phyloP scores from a whole-genome alignment of 192 early-diverging fungal genomes.

The Haplosporangium gracile region DNA sequence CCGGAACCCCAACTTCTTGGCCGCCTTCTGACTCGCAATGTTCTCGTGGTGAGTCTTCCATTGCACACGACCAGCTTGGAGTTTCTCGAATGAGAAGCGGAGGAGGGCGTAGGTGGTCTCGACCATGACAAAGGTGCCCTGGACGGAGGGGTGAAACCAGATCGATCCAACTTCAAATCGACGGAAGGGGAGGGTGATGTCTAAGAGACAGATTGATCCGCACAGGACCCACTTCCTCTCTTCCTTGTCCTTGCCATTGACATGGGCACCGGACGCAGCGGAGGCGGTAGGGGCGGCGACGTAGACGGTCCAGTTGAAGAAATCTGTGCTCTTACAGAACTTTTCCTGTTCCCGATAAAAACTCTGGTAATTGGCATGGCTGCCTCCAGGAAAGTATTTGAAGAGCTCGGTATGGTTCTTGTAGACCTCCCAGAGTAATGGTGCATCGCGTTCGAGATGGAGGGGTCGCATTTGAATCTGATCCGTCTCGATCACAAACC shows the following conservation, averaged over 20 bases:
- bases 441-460: constrained; percentile 37
- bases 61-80: constrained; percentile 44
- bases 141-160: constrained; percentile 51
- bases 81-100: constrained; percentile 37
- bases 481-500: constrained; percentile 40
- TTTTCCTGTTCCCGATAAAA: constrained; percentile 22
- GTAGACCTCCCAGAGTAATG: constrained; percentile 34
- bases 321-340: constrained; percentile 7
- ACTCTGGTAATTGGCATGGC: constrained; percentile 5
- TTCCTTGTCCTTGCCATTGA: neutral
- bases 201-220: constrained; percentile 39
- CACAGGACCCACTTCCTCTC: constrained; percentile 33
- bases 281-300: constrained; percentile 4
- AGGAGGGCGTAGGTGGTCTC: constrained; percentile 42
- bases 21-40: constrained; percentile 59
- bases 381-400: constrained; percentile 31
- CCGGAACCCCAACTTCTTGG: constrained; percentile 51
- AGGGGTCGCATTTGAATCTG: constrained; percentile 34
- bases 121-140: constrained; percentile 45
- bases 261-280: neutral
- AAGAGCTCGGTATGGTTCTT: constrained; percentile 40
- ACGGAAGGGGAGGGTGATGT: constrained; percentile 25
- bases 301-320: constrained; percentile 37
- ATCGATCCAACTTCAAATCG: constrained; percentile 31
- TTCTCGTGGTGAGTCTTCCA: constrained; percentile 59